Evolutionary conservation across 176 grass and related monocot species (phyloP).

Genomic region (Cenchrus purpureus): DNA sequence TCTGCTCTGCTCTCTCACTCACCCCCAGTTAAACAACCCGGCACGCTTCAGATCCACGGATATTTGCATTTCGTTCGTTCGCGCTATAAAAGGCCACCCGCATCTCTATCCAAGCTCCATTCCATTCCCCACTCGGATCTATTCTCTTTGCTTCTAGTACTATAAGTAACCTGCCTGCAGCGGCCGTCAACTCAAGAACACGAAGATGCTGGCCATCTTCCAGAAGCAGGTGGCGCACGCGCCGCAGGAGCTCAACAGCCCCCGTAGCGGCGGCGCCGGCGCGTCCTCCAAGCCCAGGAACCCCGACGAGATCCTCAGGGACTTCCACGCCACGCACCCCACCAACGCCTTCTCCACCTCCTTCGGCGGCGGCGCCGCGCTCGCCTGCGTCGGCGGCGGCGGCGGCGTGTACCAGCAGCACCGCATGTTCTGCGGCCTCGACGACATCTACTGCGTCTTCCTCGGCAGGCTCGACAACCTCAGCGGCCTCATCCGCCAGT

Average conservation of each 20-base stretch:
- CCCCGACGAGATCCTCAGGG: conserved; percentile 76
- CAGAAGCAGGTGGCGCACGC: conserved; percentile 86
- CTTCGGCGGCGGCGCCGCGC: conserved; percentile 77
- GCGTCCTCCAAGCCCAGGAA: conserved; percentile 51
- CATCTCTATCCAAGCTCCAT: conserved; percentile 36
- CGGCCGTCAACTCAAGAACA: not conserved
- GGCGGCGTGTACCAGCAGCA: not conserved
- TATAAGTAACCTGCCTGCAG: too few relatives aligned
- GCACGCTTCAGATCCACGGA: too few relatives aligned
- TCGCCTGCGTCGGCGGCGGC: conserved; percentile 60
- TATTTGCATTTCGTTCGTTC: not conserved
- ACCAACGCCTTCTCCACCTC: conserved; percentile 60
- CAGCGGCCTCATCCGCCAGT: conserved; percentile 82
- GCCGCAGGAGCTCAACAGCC: conserved; percentile 82
- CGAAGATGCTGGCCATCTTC: conserved; percentile 84
- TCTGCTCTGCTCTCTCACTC: not conserved
- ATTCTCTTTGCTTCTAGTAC: too few relatives aligned
- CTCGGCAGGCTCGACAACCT: conserved; percentile 71
- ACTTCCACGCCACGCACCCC: conserved; percentile 67
- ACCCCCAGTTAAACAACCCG: not conserved
- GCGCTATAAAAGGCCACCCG: conserved; percentile 38
- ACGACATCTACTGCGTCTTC: conserved; percentile 89
- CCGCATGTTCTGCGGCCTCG: conserved; percentile 82
- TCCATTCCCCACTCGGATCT: conserved; percentile 2
- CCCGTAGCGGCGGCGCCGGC: conserved; percentile 33